Evolutionary conservation across 345 rosid genomes (phyloP).

Genomic region (Hibiscus trionum): DNA sequence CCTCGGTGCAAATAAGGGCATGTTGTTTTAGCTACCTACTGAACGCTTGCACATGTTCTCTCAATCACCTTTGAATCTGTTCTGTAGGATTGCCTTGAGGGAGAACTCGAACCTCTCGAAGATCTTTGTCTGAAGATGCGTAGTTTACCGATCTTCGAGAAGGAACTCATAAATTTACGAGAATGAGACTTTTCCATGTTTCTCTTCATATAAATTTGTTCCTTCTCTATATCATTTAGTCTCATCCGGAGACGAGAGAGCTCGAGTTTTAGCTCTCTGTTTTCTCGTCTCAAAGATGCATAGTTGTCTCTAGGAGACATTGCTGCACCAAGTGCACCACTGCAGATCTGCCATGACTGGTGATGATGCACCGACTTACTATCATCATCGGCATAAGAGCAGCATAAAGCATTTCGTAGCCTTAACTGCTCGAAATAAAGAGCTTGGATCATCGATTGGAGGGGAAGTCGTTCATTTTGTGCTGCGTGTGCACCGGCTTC

Average conservation of each 20-base stretch:
- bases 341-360: not conserved
- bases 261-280: not conserved
- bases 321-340: not conserved
- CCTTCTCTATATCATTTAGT: not conserved
- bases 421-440: conserved; percentile 90
- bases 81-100: not conserved
- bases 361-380: not conserved
- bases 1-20: too few species aligned
- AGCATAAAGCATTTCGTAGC: conserved; percentile 60
- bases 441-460: conserved; percentile 88
- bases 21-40: too few species aligned
- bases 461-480: conserved; percentile 88
- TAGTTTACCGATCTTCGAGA: not conserved
- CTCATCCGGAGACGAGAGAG: not conserved
- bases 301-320: not conserved
- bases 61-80: not conserved
- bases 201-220: not conserved
- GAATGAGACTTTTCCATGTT: not conserved
- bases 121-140: not conserved
- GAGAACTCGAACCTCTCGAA: not conserved
- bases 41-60: not conserved
- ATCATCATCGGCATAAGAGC: not conserved
- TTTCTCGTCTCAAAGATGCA: not conserved
- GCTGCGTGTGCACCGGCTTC: conserved; percentile 98
- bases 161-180: not conserved